Conservation (phyloP, 2,329 filamentous ascomycete species). For the Thelonectria discophora region DNA sequence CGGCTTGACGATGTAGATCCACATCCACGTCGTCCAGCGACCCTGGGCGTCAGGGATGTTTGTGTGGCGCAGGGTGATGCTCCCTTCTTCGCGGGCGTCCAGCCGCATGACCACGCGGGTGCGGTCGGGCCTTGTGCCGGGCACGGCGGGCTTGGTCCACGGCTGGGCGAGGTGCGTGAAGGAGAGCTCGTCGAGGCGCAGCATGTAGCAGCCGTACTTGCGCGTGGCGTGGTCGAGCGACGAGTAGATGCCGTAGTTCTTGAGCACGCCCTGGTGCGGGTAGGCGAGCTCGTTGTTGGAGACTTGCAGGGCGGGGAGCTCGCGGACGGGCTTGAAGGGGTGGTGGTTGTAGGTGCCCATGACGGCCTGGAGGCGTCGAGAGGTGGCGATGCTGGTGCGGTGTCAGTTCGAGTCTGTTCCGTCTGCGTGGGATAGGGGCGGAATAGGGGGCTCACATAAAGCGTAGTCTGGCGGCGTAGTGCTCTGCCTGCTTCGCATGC, state of each 20-base stretch:
- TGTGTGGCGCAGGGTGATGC: slow-evolving; percentile 12
- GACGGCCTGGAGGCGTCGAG: slow-evolving; percentile 31
- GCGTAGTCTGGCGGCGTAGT: background rate
- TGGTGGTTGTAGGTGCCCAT: slow-evolving; percentile 27
- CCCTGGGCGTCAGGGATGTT: slow-evolving; percentile 9
- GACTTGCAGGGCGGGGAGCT: background rate
- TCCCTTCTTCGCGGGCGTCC: slow-evolving; percentile 3
- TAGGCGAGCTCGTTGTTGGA: slow-evolving; percentile 16
- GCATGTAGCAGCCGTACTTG: slow-evolving; percentile 34
- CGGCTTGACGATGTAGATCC: slow-evolving; percentile 18
- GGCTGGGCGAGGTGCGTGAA: slow-evolving; percentile 26
- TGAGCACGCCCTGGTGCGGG: background rate
- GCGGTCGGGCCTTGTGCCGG: background rate
- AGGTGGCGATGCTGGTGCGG: slow-evolving; percentile 19
- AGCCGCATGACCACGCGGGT: background rate
- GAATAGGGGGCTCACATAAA: background rate
- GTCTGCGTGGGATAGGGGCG: background rate
- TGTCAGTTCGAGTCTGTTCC: background rate
- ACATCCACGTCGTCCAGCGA: slow-evolving; percentile 16
- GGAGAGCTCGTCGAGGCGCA: slow-evolving; percentile 35
- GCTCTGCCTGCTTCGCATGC: background rate
- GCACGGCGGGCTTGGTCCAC: background rate
- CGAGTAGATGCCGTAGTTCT: slow-evolving; percentile 13
- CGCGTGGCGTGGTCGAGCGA: slow-evolving; percentile 31
- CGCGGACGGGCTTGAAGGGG: background rate